These are phyloP conservation scores for Phyllosticta citriasiana DNA, from an alignment of 2,329 filamentous ascomycete species.

Conservation along the genomic window DNA sequence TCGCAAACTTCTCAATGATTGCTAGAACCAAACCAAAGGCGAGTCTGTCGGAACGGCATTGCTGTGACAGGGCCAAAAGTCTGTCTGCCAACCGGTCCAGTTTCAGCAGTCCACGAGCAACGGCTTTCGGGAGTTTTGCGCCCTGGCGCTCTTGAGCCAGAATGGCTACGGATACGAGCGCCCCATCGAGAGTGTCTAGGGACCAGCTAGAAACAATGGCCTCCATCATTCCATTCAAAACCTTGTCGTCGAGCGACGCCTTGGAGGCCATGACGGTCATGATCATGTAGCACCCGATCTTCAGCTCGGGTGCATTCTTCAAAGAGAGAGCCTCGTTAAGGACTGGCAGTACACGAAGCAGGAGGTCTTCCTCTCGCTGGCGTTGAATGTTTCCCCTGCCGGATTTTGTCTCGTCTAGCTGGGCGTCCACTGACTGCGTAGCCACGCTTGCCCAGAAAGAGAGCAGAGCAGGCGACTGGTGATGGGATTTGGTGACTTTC, in stretches of 20 bases:
- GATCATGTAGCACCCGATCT: conserved; percentile 86
- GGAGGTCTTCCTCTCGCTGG: conserved; percentile 67
- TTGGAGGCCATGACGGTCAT: conserved; percentile 78
- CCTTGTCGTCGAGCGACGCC: conserved; percentile 63
- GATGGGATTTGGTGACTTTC: conserved; percentile 58
- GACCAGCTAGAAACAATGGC: conserved; percentile 72
- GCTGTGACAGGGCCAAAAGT: conserved; percentile 51
- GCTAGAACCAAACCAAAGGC: conserved; percentile 62
- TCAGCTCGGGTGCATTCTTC: conserved; percentile 65
- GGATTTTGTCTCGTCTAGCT: conserved; percentile 67
- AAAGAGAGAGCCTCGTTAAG: conserved; percentile 70
- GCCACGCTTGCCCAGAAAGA: conserved; percentile 87
- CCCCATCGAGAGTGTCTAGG: conserved; percentile 59
- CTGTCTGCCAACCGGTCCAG: conserved; percentile 50
- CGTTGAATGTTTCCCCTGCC: conserved; percentile 66
- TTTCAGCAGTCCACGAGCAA: conserved; percentile 59
- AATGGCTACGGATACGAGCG: conserved; percentile 69
- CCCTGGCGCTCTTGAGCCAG: conserved; percentile 70
- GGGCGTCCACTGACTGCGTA: conserved; percentile 74
- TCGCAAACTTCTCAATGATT: conserved; percentile 3
- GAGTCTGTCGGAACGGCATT: conserved; percentile 60
- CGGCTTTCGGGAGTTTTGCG: conserved; percentile 57
- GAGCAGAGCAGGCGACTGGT: conserved; percentile 67
- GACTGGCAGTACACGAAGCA: conserved; percentile 58
- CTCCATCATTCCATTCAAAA: conserved; percentile 83